Percentiles rank a stretch among this genome's conserved stretches.
Evolutionary conservation across 2,329 filamentous ascomycete species (phyloP).

Genomic region (Talaromyces atroroseus): DNA sequence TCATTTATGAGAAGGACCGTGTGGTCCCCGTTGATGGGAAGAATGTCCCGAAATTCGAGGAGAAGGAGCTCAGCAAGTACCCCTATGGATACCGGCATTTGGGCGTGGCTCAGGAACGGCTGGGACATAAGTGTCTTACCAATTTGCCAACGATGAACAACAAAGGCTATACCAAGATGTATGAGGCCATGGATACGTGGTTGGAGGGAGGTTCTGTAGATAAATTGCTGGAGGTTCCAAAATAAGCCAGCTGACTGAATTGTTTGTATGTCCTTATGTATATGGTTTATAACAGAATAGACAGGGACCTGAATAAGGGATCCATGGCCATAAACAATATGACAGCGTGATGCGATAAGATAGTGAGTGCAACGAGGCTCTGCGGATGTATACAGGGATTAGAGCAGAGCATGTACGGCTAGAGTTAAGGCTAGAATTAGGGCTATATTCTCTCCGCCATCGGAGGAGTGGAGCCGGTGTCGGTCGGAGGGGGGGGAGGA

Average conservation of each 20-base stretch:
- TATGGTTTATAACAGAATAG: neutral
- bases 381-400: too few relatives aligned
- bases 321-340: too few relatives aligned
- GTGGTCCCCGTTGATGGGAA: conserved; percentile 43
- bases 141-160: conserved; percentile 31
- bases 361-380: too few relatives aligned
- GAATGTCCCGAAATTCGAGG: conserved; percentile 34
- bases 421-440: neutral
- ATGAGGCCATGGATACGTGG: conserved; percentile 41
- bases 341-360: too few relatives aligned
- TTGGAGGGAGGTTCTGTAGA: conserved; percentile 26
- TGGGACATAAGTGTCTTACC: conserved; percentile 42
- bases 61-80: conserved; percentile 35
- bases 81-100: conserved; percentile 46
- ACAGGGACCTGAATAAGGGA: neutral
- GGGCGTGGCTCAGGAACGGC: conserved; percentile 42
- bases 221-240: neutral
- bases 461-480: neutral
- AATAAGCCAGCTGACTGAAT: neutral
- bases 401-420: too few relatives aligned
- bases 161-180: conserved; percentile 37
- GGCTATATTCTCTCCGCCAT: neutral
- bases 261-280: too few relatives aligned
- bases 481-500: too few relatives aligned
- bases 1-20: conserved; percentile 29